Percentiles rank a stretch among this genome's conserved stretches.
These are phyloP conservation scores for Adansonia madagascariensis DNA, from an alignment of 441 rosid genomes.

Conservation along the genomic window DNA sequence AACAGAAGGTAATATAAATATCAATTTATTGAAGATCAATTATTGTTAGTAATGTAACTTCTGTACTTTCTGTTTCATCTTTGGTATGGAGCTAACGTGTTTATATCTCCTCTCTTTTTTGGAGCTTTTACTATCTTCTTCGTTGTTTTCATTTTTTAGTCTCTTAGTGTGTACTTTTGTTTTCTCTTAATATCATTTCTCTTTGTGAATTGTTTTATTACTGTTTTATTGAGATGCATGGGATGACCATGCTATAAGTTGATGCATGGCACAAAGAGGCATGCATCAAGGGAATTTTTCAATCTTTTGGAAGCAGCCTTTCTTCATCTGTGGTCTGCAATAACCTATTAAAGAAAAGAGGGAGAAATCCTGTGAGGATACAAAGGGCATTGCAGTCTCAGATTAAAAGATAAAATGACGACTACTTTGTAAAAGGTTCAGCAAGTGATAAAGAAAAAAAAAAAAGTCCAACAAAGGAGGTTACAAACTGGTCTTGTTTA, in stretches of 20 bases:
- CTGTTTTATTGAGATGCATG: not conserved
- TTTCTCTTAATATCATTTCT: slow-evolving; percentile 1
- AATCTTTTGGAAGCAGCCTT: not conserved
- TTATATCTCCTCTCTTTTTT: not conserved
- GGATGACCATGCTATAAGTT: not conserved
- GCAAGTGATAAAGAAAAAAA: not conserved
- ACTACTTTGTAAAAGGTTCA: not conserved
- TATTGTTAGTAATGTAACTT: not conserved
- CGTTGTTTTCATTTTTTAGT: not conserved
- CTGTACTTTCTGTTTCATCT: not conserved
- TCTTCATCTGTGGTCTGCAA: not conserved
- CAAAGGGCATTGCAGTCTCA: not conserved
- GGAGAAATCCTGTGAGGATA: not conserved
- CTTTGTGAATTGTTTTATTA: not conserved
- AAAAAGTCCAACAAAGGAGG: not conserved
- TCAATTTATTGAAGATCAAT: not conserved
- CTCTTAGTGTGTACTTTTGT: not conserved
- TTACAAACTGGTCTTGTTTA: not conserved
- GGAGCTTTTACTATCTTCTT: not conserved
- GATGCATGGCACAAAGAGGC: not conserved
- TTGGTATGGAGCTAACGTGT: not conserved
- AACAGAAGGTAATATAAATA: slow-evolving; percentile 60
- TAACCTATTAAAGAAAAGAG: not conserved
- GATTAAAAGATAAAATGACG: not conserved
- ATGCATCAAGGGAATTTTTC: not conserved